Evolutionary conservation across 345 rosid species (phyloP), one percentile per base, ranked within the genome.

Genomic region (Lepidium africanum): DNA sequence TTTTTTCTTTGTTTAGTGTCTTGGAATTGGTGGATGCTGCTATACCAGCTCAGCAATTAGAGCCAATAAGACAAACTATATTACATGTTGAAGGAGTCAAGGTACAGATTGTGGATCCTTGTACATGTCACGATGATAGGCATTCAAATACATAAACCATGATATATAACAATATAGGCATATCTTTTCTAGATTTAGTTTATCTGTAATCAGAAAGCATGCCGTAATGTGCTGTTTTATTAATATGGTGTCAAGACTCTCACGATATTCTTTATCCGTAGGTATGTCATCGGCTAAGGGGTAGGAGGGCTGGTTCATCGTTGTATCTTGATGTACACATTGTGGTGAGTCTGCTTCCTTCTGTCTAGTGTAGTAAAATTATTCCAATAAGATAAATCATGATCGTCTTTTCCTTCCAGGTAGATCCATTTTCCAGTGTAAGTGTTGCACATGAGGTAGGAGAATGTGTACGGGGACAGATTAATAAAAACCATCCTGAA

Each of bases 11-110:
- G 68, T 53, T 74, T 39, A 93, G 97, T 75, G 78, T 93, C 56
- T 64, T 93, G 87, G 98, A 93, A 79, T 80, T 93, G 79, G 98
- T 88, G 72, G 98, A 90, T 85, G 96, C 98, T 74, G 97, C 97
- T 66, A 75, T 88, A 58, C 97, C 96, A 11, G 76, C 77, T 21
- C 84, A 90, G 70, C 78, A 83, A 32, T 76, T 93, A 85, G 84
- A 82, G 64, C 90, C 92, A 37, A 75, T 88, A 43, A 83, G 65
- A 66, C 80, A 81, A 70, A 88, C 91, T 57, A 88, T 93, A 72
- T 80, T 86, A 60, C 79, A 80, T 72, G 96, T 87, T 59, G 83
- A 90, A 62, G 98, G 92, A 63, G 97, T 88, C 68, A 83, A 84
- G 92, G 97, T 87, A 72, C 23, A n/a, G 38, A 43, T 51, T 54